Conservation (phyloP, 192 early-diverging fungal species). For the Coemansia sp. region DNA sequence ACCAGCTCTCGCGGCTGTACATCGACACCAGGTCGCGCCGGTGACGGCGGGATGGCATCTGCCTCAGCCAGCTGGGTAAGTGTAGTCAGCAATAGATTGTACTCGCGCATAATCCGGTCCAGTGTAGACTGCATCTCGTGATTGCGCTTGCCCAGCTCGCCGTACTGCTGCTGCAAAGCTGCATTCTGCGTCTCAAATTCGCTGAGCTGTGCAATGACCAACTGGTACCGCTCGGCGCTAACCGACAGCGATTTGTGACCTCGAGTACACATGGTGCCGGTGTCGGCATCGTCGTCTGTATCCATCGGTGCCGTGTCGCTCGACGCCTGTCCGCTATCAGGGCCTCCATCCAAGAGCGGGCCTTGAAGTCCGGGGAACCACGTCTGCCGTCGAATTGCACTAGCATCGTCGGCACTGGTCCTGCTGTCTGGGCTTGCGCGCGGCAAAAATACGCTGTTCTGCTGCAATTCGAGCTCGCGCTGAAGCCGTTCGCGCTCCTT, state of each 20-base stretch:
- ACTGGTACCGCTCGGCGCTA: background rate
- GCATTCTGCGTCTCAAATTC: slow-evolving; percentile 7
- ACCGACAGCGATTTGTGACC: background rate
- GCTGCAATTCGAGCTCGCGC: slow-evolving; percentile 40
- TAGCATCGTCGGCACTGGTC: slow-evolving; percentile 1
- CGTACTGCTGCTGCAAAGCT: slow-evolving; percentile 13
- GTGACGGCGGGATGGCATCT: slow-evolving; percentile 31
- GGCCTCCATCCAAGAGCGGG: slow-evolving; percentile 2
- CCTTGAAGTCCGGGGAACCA: slow-evolving; percentile 48
- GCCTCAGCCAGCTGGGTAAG: slow-evolving; percentile 35
- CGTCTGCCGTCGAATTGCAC: slow-evolving; percentile 39
- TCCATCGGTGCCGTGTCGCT: slow-evolving; percentile 16
- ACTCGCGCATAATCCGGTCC: slow-evolving; percentile 35
- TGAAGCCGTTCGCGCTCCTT: slow-evolving; percentile 45
- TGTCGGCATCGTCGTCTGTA: slow-evolving; percentile 4
- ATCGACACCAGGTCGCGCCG: slow-evolving; percentile 8
- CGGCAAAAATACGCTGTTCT: slow-evolving; percentile 30
- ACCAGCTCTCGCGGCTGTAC: slow-evolving; percentile 30
- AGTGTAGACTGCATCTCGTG: slow-evolving; percentile 29
- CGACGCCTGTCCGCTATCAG: background rate
- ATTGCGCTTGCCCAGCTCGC: slow-evolving; percentile 10
- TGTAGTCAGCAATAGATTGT: slow-evolving; percentile 21
- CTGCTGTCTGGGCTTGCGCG: slow-evolving; percentile 6
- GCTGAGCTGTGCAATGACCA: background rate
- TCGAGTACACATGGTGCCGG: background rate